Evolutionary conservation across 2,329 filamentous ascomycete species (phyloP).

Genomic region (Monosporascus sp.): DNA sequence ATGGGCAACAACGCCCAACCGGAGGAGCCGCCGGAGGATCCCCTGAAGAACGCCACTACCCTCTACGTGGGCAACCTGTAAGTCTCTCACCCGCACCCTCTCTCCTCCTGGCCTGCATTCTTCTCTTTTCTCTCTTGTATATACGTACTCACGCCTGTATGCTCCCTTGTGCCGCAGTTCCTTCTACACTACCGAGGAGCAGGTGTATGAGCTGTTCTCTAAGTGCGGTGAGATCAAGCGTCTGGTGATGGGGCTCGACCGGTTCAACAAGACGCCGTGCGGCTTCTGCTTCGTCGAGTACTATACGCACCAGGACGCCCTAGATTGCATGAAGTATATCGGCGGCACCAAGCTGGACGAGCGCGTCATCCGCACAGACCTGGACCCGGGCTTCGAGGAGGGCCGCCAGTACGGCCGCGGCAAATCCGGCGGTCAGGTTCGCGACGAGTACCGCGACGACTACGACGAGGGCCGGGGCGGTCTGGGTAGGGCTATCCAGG

Average conservation of each 20-base stretch:
- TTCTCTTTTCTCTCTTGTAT: background rate
- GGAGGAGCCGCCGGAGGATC: slow-evolving; percentile 63
- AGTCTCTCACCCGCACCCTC: slow-evolving; percentile 25
- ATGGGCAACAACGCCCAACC: slow-evolving; percentile 31
- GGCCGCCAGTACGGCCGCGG: slow-evolving; percentile 93
- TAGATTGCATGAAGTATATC: slow-evolving; percentile 98
- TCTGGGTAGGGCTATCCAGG: slow-evolving; percentile 69
- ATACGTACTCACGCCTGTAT: background rate
- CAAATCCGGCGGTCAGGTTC: slow-evolving; percentile 92
- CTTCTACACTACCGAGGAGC: slow-evolving; percentile 98
- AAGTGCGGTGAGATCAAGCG: slow-evolving; percentile 99
- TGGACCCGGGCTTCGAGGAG: slow-evolving; percentile 94
- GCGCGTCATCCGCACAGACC: slow-evolving; percentile 88
- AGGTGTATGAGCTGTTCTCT: slow-evolving; percentile 93
- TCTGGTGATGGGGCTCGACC: slow-evolving; percentile 93
- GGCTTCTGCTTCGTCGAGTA: slow-evolving; percentile 99
- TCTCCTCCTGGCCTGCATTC: background rate
- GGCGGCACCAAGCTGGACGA: slow-evolving; percentile 98
- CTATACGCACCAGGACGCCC: slow-evolving; percentile 92
- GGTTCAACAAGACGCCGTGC: slow-evolving; percentile 95
- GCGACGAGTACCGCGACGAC: slow-evolving; percentile 96
- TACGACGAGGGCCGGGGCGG: slow-evolving; percentile 93
- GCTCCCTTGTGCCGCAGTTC: slow-evolving; percentile 47
- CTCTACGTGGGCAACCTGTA: slow-evolving; percentile 97
- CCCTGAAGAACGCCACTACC: slow-evolving; percentile 81